Conservation (phyloP, 179 eudicot species). For the Kewa caespitosa region DNA sequence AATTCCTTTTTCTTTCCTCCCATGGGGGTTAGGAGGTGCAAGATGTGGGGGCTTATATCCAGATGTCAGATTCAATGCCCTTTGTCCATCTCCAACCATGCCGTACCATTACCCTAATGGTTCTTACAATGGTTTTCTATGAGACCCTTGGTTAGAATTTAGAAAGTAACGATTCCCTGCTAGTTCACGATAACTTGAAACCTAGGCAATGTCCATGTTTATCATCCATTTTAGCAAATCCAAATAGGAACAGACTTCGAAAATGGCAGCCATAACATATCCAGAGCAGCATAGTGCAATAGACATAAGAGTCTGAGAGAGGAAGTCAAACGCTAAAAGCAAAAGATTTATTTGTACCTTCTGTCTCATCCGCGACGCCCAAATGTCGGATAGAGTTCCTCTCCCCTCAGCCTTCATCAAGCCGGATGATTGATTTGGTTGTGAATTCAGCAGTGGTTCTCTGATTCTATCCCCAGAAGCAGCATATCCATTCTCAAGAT, state of each 20-base stretch:
- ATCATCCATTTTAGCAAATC: not conserved
- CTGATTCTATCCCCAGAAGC: constrained; percentile 30
- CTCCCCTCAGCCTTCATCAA: constrained; percentile 36
- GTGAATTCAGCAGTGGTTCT: constrained; percentile 57
- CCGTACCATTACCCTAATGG: not conserved
- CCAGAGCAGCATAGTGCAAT: not conserved
- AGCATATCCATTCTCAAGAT: constrained; percentile 44
- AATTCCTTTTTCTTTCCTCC: too few species aligned
- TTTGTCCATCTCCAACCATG: not conserved
- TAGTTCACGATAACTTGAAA: not conserved
- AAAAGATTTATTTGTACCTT: constrained; percentile 45
- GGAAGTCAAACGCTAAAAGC: not conserved
- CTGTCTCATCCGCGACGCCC: constrained; percentile 61
- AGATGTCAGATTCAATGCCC: too few species aligned
- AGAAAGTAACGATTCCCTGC: not conserved
- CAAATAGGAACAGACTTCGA: not conserved
- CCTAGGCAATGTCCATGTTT: not conserved
- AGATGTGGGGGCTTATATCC: too few species aligned
- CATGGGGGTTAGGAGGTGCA: too few species aligned
- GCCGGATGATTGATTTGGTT: constrained; percentile 39
- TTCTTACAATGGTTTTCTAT: too few species aligned
- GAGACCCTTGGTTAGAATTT: not conserved
- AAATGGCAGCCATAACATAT: not conserved
- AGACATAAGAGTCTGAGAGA: not conserved
- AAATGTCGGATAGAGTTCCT: constrained; percentile 43